These are phyloP conservation scores for Myrmaecium sp. DNA, from an alignment of 2,329 filamentous ascomycete genomes.

Conservation along the genomic window DNA sequence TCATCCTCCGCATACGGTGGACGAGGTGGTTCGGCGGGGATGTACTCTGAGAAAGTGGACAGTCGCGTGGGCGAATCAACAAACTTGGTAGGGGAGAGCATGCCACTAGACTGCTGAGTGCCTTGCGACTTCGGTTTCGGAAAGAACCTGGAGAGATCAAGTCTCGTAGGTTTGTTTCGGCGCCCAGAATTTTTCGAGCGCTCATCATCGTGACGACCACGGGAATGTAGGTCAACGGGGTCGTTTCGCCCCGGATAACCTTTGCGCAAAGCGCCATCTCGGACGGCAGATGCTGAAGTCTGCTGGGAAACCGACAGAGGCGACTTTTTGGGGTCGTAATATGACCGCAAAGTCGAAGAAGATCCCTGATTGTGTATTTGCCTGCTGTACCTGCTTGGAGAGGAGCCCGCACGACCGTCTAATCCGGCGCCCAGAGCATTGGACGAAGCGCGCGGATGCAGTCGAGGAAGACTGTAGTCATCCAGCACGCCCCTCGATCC, in stretches of 20 bases:
- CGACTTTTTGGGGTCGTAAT: conserved; percentile 24
- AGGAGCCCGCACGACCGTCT: conserved; percentile 11
- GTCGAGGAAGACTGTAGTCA: conserved; percentile 9
- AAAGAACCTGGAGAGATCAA: conserved; percentile 27
- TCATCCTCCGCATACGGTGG: conserved; percentile 6
- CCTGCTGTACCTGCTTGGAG: conserved; percentile 13
- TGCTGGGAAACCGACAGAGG: conserved; percentile 27
- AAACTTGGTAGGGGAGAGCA: conserved; percentile 22
- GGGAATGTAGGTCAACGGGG: too few species aligned
- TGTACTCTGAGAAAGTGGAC: conserved; percentile 21
- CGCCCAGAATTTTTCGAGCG: conserved; percentile 4
- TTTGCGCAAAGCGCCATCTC: conserved; percentile 25
- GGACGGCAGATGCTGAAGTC: conserved; percentile 26
- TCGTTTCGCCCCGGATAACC: conserved; percentile 14
- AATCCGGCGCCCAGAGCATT: conserved; percentile 14
- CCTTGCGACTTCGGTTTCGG: conserved; percentile 16
- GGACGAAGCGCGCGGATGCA: conserved; percentile 11
- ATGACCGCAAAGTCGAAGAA: conserved; percentile 23
- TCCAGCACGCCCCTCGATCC: conserved; percentile 10
- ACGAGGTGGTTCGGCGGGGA: conserved; percentile 17
- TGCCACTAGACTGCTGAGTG: conserved; percentile 6
- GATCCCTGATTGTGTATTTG: conserved; percentile 17
- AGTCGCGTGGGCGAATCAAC: conserved; percentile 23
- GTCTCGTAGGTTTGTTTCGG: conserved; percentile 17
- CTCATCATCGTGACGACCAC: conserved; percentile 6